phyloP scores from a whole-genome alignment of 495 filamentous ascomycete genomes.

The Podospora pseudopauciseta region DNA sequence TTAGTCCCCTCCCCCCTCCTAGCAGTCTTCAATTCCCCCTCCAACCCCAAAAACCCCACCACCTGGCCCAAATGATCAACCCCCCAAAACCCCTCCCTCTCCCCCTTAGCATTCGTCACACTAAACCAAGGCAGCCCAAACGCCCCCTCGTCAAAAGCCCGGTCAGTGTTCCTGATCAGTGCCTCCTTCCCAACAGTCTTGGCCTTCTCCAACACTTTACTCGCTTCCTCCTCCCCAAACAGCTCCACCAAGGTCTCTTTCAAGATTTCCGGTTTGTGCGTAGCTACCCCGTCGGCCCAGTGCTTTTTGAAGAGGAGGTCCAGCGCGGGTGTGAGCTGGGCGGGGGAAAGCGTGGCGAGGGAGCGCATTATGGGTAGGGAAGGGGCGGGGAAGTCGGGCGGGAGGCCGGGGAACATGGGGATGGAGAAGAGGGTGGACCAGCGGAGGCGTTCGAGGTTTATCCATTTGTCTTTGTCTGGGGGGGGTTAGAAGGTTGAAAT shows the following conservation, averaged over 20 bases:
- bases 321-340: slow-evolving; percentile 45
- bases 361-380: slow-evolving; percentile 53
- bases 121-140: slow-evolving; percentile 74
- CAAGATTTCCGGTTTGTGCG: slow-evolving; percentile 50
- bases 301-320: slow-evolving; percentile 53
- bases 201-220: slow-evolving; percentile 33
- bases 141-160: slow-evolving; percentile 56
- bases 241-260: slow-evolving; percentile 42
- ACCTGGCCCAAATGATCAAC: slow-evolving; percentile 67
- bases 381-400: slow-evolving; percentile 57
- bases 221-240: slow-evolving; percentile 49
- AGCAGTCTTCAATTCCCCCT: slow-evolving; percentile 28
- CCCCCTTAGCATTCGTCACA: slow-evolving; percentile 56
- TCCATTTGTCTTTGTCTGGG: slow-evolving; percentile 68
- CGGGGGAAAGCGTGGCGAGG: slow-evolving; percentile 37
- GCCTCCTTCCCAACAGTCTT: slow-evolving; percentile 51
- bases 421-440: slow-evolving; percentile 59
- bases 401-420: slow-evolving; percentile 49
- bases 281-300: slow-evolving; percentile 53
- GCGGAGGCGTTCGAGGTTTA: slow-evolving; percentile 55
- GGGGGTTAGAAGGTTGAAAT: background rate
- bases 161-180: slow-evolving; percentile 54
- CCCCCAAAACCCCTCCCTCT: slow-evolving; percentile 65
- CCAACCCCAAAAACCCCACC: slow-evolving; percentile 57
- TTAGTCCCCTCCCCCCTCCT: background rate